Conservation (phyloP, 352 stramenopile genomes). For the Blastocystis sp. region DNA sequence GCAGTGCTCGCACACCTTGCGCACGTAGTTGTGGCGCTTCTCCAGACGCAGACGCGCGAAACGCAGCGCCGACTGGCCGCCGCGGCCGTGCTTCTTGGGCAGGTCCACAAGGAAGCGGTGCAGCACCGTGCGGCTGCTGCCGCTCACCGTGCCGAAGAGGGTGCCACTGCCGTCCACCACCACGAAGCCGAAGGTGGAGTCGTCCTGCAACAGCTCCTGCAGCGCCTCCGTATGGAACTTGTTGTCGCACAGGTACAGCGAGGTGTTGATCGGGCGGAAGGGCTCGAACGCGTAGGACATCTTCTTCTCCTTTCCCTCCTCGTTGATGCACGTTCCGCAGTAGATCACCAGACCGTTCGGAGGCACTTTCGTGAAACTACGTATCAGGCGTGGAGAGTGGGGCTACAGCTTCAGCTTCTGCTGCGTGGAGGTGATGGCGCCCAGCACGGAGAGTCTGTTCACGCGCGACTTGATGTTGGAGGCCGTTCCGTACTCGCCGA, state of each 20-base stretch:
- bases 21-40: slow-evolving; percentile 99
- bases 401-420: slow-evolving; percentile 96
- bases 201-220: slow-evolving; percentile 94
- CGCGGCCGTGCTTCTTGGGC: slow-evolving; percentile 97
- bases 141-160: slow-evolving; percentile 93
- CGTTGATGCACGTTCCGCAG: slow-evolving; percentile 96
- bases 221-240: slow-evolving; percentile 98
- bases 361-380: slow-evolving; percentile 74
- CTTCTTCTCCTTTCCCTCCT: slow-evolving; percentile 97
- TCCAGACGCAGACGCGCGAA: slow-evolving; percentile 97
- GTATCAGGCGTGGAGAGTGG: neutral
- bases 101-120: slow-evolving; percentile 86
- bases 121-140: slow-evolving; percentile 79
- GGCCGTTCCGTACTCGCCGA: slow-evolving; percentile 96
- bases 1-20: slow-evolving; percentile 94
- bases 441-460: slow-evolving; percentile 93
- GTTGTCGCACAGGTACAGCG: slow-evolving; percentile 99
- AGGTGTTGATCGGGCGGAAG: slow-evolving; percentile 99
- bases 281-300: slow-evolving; percentile 99
- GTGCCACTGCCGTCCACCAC: slow-evolving; percentile 98
- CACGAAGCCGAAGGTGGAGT: slow-evolving; percentile 98
- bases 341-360: slow-evolving; percentile 97
- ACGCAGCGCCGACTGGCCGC: slow-evolving; percentile 97
- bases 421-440: slow-evolving; percentile 96
- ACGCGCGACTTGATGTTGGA: slow-evolving; percentile 99